These are phyloP conservation scores for Madurella fahalii DNA, from an alignment of 2,329 filamentous ascomycete genomes.

Conservation along the genomic window DNA sequence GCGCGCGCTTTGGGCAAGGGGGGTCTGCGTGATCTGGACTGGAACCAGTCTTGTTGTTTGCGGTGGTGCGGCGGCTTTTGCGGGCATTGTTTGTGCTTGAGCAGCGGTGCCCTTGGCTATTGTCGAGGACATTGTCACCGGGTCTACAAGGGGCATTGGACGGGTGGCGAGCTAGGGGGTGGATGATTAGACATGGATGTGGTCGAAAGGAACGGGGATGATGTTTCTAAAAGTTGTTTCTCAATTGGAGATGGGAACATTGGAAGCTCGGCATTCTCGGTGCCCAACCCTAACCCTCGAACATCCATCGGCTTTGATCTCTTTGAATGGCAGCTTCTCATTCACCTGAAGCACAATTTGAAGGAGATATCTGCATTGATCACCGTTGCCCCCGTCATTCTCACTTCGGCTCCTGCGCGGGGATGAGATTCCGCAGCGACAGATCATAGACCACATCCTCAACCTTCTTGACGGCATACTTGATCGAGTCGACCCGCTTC, in stretches of 20 bases:
- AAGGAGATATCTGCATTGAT: background rate
- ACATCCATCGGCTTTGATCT: background rate
- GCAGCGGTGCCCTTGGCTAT: conserved; percentile 19
- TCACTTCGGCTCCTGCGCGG: conserved; percentile 38
- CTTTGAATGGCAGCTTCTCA: background rate
- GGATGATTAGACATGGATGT: background rate
- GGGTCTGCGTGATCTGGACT: conserved; percentile 23
- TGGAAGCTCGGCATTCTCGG: background rate
- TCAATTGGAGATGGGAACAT: background rate
- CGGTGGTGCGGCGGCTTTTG: background rate
- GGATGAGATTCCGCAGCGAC: conserved; percentile 76
- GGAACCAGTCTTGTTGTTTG: conserved; percentile 17
- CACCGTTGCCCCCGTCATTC: background rate
- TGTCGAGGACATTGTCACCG: conserved; percentile 31
- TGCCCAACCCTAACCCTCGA: conserved; percentile 4
- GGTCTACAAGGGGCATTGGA: conserved; percentile 32
- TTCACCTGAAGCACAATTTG: background rate
- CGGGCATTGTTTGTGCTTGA: conserved; percentile 1
- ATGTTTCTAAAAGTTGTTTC: background rate
- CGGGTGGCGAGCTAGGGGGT: background rate
- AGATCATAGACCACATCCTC: conserved; percentile 98
- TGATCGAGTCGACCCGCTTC: conserved; percentile 85
- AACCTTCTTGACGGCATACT: conserved; percentile 96
- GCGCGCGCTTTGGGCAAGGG: conserved; percentile 29
- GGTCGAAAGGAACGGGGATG: background rate